Evolutionary conservation across 1,139 yeast species (phyloP), one percentile per base, ranked within the genome.

Genomic region (Kurtzmaniella quercitrusa): DNA sequence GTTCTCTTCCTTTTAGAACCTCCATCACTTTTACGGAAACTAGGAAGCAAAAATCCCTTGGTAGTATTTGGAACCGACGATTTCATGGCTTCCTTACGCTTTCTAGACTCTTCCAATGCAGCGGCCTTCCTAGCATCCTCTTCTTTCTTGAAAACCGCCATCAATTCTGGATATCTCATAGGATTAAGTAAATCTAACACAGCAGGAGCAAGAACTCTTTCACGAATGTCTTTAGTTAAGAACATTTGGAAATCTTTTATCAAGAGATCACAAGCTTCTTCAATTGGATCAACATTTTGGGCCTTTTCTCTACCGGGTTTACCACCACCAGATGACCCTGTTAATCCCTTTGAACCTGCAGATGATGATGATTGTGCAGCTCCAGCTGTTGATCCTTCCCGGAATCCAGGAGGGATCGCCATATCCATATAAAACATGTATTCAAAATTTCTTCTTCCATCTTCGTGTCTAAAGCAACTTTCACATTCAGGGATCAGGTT

Each of bases 221-320:
- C 93, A 54, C 88, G 72, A 31, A 89, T 77, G 62, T 89, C 96
- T 48, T 85, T 83, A 33, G 81, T 66, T 42, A 89, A 62, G 43
- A 83, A 81, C 5, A 71, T 66, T 49, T 79, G 79, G 44, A 89
- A 73, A 49, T 89, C 96, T 46, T 77, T 77, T 31, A 82, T 60
- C 38, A 89, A 66, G 48, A 77, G 66, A 37, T 75, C 69, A 1
- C 79, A 69, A 0, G 95, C 85, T 45, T 82, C 88, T 29, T 76
- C 77, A 9, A 80, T 62, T 1, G 66, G 58, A 50, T 69, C 69
- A 43, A 60, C 44, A 4, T 3, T 9, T 31, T 31, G 16, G 11
- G 33, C 47, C 47, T 37, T 47, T 46, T 41, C 34, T 42, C 40
- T 47, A 29, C 12, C 48, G 39, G 38, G 8, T 12, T 34, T 18